Evolutionary conservation across 1,284 basidiomycete genomes (phyloP).

Genomic region (Anthracocystis setariae): DNA sequence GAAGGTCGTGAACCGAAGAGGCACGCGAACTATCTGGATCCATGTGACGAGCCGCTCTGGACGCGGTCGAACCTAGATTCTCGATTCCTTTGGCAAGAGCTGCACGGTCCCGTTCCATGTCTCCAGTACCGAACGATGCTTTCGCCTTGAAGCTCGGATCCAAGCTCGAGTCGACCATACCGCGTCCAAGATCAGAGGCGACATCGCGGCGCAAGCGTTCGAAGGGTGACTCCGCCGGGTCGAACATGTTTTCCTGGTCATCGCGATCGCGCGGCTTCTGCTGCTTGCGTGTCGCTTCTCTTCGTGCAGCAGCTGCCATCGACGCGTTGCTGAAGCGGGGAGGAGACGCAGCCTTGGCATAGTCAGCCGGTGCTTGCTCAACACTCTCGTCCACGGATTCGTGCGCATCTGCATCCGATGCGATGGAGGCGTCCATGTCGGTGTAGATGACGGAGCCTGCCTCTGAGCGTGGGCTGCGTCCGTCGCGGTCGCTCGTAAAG

Average conservation of each 20-base stretch:
- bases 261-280: constrained; percentile 28
- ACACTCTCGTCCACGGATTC: constrained; percentile 40
- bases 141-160: constrained; percentile 30
- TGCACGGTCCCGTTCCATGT: constrained; percentile 32
- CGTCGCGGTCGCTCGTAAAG: constrained; percentile 33
- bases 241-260: constrained; percentile 38
- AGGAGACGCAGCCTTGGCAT: constrained; percentile 74
- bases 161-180: constrained; percentile 20
- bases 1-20: constrained; percentile 35
- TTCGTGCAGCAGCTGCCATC: constrained; percentile 75
- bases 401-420: constrained; percentile 13
- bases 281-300: constrained; percentile 67
- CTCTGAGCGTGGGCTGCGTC: constrained; percentile 34
- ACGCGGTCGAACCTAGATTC: constrained; percentile 21
- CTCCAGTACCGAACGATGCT: constrained; percentile 4
- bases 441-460: constrained; percentile 34
- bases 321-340: constrained; percentile 62
- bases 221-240: constrained; percentile 77
- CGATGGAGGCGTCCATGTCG: constrained; percentile 30
- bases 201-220: constrained; percentile 71
- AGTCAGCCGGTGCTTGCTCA: constrained; percentile 67
- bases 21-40: constrained; percentile 38
- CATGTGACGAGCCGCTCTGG: constrained; percentile 9
- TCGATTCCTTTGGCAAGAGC: constrained; percentile 42
- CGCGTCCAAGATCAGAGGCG: constrained; percentile 32